Base-by-base conservation (phyloP, 805 yeast genomes). In the Kuraishia borneana region DNA sequence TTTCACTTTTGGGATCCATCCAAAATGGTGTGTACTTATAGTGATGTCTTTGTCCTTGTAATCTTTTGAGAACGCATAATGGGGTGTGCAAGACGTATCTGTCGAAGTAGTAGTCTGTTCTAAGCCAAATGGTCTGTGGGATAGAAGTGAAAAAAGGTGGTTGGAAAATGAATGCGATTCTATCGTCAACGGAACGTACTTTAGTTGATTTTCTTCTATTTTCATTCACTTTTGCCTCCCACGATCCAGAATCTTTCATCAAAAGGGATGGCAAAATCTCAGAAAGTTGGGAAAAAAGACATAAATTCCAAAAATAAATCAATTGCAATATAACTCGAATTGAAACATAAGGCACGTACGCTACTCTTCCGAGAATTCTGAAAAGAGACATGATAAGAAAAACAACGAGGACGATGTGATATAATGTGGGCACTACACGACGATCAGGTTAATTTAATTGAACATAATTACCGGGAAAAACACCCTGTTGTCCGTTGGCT, bases 401-500 rank as follows among this genome's bases (percentile, higher is more conserved):
- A 21, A 21, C 23, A 21, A 21, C 9, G 10, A 7, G 7, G 23
- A 10, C 23, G 23, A 21, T n/a, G n/a, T n/a, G n/a, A n/a, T n/a
- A n/a, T n/a, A n/a, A n/a, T n/a, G n/a, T n/a, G n/a, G n/a, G n/a
- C n/a, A n/a, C n/a, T n/a, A n/a, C n/a, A n/a, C n/a, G n/a, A n/a
- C n/a, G n/a, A n/a, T n/a, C n/a, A n/a, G 28, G 6, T 42, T 47
- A 56, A 46, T 75, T 75, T 44, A 84, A 54, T 53, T 82, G 89
- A 19, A 92, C 98, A 49, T 92, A 92, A 53, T 89, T 92, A 7
- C 96, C 98, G 5, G 98, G 98, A 64, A 94, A 92, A 8, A 78
- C 81, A 38, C 98, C 98, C 39, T 80, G 77, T 39, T 67, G 79
- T 6, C 96, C 96, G 46, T 85, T 83, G 41, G 70, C 61, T 26